phyloP scores from a whole-genome alignment of 1,139 yeast species.

The Pichia kudriavzevii region DNA sequence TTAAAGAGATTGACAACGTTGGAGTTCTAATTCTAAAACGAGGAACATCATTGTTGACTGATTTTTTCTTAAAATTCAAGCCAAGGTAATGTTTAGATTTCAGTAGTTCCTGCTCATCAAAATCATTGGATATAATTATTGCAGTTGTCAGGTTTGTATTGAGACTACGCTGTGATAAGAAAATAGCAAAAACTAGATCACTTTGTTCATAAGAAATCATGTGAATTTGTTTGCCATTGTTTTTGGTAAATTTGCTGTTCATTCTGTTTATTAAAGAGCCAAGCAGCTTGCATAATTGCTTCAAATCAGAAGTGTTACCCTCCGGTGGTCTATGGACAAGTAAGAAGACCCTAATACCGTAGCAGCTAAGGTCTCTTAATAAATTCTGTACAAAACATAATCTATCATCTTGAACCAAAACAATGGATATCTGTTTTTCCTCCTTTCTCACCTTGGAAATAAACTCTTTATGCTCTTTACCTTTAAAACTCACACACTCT shows the following conservation, averaged over 20 bases:
- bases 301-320: neutral
- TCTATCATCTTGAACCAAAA: neutral
- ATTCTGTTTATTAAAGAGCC: neutral
- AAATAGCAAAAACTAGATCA: neutral
- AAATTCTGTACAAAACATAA: neutral
- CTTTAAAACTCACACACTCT: neutral
- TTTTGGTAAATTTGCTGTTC: neutral
- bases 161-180: constrained; percentile 57
- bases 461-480: neutral
- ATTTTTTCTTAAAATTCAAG: constrained; percentile 48
- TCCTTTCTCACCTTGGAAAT: neutral
- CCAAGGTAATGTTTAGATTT: constrained; percentile 41
- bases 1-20: constrained; percentile 54
- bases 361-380: neutral
- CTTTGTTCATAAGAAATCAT: constrained; percentile 1
- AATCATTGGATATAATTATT: constrained; percentile 63
- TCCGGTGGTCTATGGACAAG: neutral
- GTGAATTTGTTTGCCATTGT: constrained; percentile 1
- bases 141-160: constrained; percentile 53
- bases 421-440: neutral
- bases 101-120: constrained; percentile 63
- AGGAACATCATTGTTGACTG: constrained; percentile 68
- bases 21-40: constrained; percentile 59
- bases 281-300: neutral
- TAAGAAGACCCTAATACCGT: neutral